Base-by-base conservation (phyloP, 768 basidiomycete genomes). In the Tricholoma flavovirens region DNA sequence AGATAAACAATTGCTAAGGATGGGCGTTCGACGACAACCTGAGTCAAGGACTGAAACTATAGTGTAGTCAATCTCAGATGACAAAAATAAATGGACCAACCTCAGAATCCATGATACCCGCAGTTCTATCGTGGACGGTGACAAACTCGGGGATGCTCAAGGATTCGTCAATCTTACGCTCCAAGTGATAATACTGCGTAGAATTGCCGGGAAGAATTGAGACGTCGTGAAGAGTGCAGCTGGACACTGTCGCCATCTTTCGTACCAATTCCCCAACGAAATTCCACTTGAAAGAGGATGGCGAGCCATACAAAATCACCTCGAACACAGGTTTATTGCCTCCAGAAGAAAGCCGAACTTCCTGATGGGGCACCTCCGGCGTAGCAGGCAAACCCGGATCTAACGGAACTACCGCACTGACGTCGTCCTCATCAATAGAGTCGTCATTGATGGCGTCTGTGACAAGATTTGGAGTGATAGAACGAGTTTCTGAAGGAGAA, bases 1-100 rank as follows among this genome's bases (percentile, higher is more conserved):
- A 88, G 69, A 69, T 82, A 87, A 55, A 89, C 73, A 57, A 90
- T 74, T 21, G 85, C 88, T 60, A 90, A 72, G 30, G 87, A 87
- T 54, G 78, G 84, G 62, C 73, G 70, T 51, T 69, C 71, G 56
- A 68, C 62, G 64, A 63, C 60, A 52, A 66, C 65, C 68, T 74
- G 73, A 57, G 67, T 64, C 64, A 64, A 68, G 68, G 75, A 69
- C 80, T 82, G 66, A 45, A 64, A 68, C 66, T 67, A 71, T 45
- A 62, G 71, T 73, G 69, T 73, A 70, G 72, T 66, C 69, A 69
- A 61, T 66, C 63, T 62, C 58, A 62, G 57, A 59, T 59, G 62
- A 56, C 68, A 59, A 58, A 65, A 58, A 51, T 60, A 57, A 71
- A 79, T 77, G 64, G 74, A 74, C 69, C 52, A 62, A 49, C 58